Evolutionary conservation across 768 basidiomycete species (phyloP).

Genomic region (Pleurotus platypus): DNA sequence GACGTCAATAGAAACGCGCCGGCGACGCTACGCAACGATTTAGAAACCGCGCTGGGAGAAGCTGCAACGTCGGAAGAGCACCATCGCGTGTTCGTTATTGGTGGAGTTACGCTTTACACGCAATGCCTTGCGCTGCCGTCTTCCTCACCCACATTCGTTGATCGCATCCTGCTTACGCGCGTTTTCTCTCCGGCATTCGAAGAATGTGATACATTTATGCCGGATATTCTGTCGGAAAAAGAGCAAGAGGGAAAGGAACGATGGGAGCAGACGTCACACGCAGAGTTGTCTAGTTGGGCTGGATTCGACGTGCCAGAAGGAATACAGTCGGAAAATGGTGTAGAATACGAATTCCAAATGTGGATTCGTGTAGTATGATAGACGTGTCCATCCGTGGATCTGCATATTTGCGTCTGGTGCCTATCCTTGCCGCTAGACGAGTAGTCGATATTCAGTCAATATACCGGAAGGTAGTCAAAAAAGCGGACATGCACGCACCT

Average conservation of each 20-base stretch:
- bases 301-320: slow-evolving; percentile 78
- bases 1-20: neutral
- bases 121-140: slow-evolving; percentile 50
- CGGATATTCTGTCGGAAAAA: slow-evolving; percentile 54
- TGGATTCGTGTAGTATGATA: slow-evolving; percentile 54
- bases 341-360: slow-evolving; percentile 93
- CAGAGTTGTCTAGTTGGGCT: slow-evolving; percentile 70
- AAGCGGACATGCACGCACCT: slow-evolving; percentile 48
- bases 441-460: too few species aligned
- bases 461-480: slow-evolving; percentile 11
- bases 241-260: slow-evolving; percentile 13
- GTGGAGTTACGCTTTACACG: slow-evolving; percentile 84
- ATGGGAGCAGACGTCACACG: slow-evolving; percentile 62
- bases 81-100: slow-evolving; percentile 80
- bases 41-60: neutral
- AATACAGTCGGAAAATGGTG: slow-evolving; percentile 75
- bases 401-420: neutral
- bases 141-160: slow-evolving; percentile 42
- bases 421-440: slow-evolving; percentile 63
- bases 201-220: slow-evolving; percentile 86
- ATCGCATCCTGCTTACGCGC: slow-evolving; percentile 87
- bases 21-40: neutral
- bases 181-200: slow-evolving; percentile 71
- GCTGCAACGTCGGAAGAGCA: slow-evolving; percentile 8
- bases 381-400: too few species aligned